Base-by-base conservation (phyloP, 331 rosid genomes). In the Rhamnella rubrinervis region DNA sequence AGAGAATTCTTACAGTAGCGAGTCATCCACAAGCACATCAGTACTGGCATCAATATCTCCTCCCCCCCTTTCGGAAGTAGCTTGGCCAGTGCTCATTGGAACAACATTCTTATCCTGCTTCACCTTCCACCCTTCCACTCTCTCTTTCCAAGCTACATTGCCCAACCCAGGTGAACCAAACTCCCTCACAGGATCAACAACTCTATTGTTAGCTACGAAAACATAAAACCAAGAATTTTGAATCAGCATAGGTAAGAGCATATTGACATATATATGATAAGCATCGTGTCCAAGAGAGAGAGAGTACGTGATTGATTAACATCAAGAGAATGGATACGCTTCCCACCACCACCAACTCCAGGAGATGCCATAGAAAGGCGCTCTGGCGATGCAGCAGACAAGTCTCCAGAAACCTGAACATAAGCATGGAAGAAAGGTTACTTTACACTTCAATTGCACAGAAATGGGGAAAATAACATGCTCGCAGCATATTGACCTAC, bases 111-210 rank as follows among this genome's bases (percentile, higher is more conserved):
- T 93, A 40, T 93, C 97, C 73, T 93, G 97, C 82, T 87, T 93
- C 97, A 93, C 89, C 85, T 91, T 93, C 98, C 97, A 93, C 31
- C 98, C 98, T 83, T 91, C 98, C 76, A 93, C 98, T 81, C 97
- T 91, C 89, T 93, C 97, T 84, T 89, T 93, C 98, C 98, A 93
- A 25, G 98, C 98, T 59, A 93, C 98, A 77, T 91, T 93, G 40
- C 96, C 98, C 55, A 85, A 66, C 71, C 96, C 95, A 0, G 96
- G 80, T 7, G 87, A 77, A 53, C 78, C 84, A 77, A 82, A 82
- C 56, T 85, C 89, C 59, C 86, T 85, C 53, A 57, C 84, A 16
- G 89, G 85, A 73, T 93, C 97, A 78, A 73, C 85, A 56, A 63
- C 89, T 82, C 92, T 86, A 72, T 83, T 74, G 72, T 88, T 88